Evolutionary conservation across 495 filamentous ascomycete genomes (phyloP).

Genomic region (Tuber microsphaerosporum): DNA sequence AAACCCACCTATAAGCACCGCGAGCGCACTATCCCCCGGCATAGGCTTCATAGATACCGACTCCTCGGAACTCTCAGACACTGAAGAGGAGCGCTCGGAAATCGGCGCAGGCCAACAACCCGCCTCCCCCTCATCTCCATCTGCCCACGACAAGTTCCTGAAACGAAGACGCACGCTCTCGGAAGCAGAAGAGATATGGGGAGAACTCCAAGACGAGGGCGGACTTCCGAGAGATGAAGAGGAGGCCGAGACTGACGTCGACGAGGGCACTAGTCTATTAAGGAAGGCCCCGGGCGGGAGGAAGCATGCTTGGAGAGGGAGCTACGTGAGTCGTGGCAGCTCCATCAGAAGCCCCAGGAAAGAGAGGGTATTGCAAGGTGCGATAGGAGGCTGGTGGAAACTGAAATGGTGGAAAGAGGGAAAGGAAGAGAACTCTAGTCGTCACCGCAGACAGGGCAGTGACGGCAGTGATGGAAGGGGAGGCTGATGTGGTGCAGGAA

Average conservation of each 20-base stretch:
- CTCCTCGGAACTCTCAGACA: constrained; percentile 26
- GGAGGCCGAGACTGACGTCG: constrained; percentile 7
- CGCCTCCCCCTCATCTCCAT: constrained; percentile 37
- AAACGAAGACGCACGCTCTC: constrained; percentile 42
- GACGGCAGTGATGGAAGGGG: not conserved
- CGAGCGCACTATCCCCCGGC: constrained; percentile 60
- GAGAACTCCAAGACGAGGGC: constrained; percentile 57
- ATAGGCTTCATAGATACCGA: constrained; percentile 60
- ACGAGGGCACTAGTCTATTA: constrained; percentile 27
- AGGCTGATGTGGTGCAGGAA: not conserved
- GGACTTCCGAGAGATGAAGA: constrained; percentile 13
- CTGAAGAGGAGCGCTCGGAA: constrained; percentile 53
- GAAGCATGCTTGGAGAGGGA: constrained; percentile 27
- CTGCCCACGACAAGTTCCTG: constrained; percentile 23
- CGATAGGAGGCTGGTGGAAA: constrained; percentile 44
- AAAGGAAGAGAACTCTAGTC: not conserved
- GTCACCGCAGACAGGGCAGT: not conserved
- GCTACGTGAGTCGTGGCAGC: constrained; percentile 14
- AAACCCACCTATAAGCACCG: constrained; percentile 50
- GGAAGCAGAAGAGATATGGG: constrained; percentile 60
- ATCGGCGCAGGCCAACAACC: constrained; percentile 44
- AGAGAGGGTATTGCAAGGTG: constrained; percentile 31
- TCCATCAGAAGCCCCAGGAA: constrained; percentile 10
- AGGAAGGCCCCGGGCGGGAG: constrained; percentile 23
- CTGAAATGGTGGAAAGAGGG: constrained; percentile 43